phyloP scores from a whole-genome alignment of 768 basidiomycete species.

The Podaxis sp. region DNA sequence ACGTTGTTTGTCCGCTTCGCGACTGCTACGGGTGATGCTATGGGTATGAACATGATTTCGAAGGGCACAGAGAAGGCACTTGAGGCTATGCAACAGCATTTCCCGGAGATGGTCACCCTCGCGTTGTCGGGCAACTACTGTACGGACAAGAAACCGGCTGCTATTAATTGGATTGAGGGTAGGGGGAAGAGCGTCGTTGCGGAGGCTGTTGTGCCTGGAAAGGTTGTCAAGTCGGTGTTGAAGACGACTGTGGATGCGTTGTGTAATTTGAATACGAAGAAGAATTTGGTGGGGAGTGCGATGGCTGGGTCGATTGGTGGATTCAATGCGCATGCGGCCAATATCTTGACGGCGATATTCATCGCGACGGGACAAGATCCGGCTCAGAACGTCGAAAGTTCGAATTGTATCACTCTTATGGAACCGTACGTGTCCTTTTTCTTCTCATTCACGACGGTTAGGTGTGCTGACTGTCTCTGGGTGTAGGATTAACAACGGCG shows the following conservation, averaged over 20 bases:
- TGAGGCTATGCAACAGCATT: constrained; percentile 70
- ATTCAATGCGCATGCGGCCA: constrained; percentile 98
- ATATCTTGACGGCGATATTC: constrained; percentile 94
- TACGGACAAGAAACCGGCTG: constrained; percentile 99
- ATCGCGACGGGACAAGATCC: constrained; percentile 98
- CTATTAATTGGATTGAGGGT: constrained; percentile 99
- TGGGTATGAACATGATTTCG: constrained; percentile 99
- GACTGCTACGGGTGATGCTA: constrained; percentile 94
- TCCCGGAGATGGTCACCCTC: constrained; percentile 89
- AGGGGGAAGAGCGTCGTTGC: constrained; percentile 97
- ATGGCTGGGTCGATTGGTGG: constrained; percentile 99
- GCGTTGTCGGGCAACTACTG: constrained; percentile 97
- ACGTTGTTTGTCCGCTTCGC: constrained; percentile 93
- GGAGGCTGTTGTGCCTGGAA: constrained; percentile 89
- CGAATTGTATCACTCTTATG: constrained; percentile 98
- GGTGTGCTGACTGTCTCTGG: constrained; percentile 1
- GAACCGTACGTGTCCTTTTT: constrained; percentile 72
- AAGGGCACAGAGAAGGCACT: constrained; percentile 97
- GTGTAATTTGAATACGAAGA: constrained; percentile 92
- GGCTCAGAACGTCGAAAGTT: constrained; percentile 98
- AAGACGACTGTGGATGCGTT: constrained; percentile 93
- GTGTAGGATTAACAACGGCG: constrained; percentile 75
- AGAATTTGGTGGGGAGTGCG: constrained; percentile 95
- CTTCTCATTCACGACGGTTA: background rate
- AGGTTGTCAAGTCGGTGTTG: constrained; percentile 82